Conservation (phyloP, 108 stramenopile genomes). For the Nitzschia sp. region DNA sequence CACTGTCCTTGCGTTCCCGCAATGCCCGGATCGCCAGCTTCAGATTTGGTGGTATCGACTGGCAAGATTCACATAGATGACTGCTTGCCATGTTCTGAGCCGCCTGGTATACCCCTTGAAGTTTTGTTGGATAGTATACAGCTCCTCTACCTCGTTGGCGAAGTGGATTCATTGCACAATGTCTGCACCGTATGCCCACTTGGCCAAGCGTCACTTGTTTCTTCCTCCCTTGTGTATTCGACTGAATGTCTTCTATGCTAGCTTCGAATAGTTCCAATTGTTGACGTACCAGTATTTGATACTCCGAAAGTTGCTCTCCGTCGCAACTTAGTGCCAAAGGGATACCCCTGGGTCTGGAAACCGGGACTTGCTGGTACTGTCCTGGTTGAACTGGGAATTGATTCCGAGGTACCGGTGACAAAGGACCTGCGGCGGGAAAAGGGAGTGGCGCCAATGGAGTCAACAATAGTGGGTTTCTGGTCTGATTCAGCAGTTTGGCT, state of each 20-base stretch:
- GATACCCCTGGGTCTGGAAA: constrained; percentile 2
- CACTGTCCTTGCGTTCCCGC: constrained; percentile 30
- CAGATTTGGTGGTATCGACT: constrained; percentile 23
- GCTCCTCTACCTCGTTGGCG: constrained; percentile 48
- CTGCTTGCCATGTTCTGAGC: constrained; percentile 52
- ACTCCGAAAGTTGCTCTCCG: constrained; percentile 27
- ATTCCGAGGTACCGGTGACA: neutral
- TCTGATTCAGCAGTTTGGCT: too few relatives aligned
- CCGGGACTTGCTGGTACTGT: neutral
- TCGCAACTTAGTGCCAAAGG: constrained; percentile 30
- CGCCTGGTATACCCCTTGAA: constrained; percentile 53
- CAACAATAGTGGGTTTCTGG: neutral
- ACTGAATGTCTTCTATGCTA: constrained; percentile 37
- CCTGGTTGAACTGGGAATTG: neutral
- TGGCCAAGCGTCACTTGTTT: constrained; percentile 47
- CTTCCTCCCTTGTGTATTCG: constrained; percentile 53
- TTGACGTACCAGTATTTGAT: constrained; percentile 54
- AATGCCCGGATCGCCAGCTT: constrained; percentile 20
- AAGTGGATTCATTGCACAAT: constrained; percentile 41
- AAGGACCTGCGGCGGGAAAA: neutral
- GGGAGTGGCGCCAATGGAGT: neutral
- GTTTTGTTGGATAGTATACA: constrained; percentile 55
- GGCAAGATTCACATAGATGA: constrained; percentile 31
- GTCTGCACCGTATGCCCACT: constrained; percentile 62
- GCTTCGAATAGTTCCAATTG: constrained; percentile 65